Evolutionary conservation across 768 basidiomycete species (phyloP), one percentile per base, ranked within the genome.

Genomic region (Podaxis sp.): DNA sequence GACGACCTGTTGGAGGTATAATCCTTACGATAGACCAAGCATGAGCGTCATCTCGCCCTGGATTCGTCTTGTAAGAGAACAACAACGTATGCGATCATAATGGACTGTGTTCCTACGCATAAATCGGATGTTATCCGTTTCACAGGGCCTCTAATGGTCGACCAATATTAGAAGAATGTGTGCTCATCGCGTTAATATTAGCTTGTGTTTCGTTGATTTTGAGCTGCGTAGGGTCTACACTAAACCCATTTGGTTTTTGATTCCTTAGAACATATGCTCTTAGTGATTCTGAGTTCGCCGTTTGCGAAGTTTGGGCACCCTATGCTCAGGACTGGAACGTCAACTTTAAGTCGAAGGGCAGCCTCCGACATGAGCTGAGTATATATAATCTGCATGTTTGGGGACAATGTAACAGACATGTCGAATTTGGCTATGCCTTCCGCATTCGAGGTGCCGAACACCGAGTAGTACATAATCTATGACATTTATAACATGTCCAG

Each of bases 1-100:
- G 24, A 25, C 2, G 22, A 51, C 9, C 38, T 59, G 58, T 37
- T 59, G 58, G 58, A 51, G 27, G 8, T 40, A 12, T 37, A 38
- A 51, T 25, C 58, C 58, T n/a, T 8, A 22, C 15, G 22, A 37
- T 2, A 50, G 58, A 15, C 58, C 58, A 9, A 52, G 41, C 7
- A 51, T 51, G 38, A 25, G 7, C 24, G 3, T 37, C 22, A 29
- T 59, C 15, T 52, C 36, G 25, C 58, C 36, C n/a, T 59, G 58
- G 58, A 59, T 59, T 24, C 58, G 58, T 12, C 50, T 50, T 40
- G 29, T 59, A 27, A 36, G 58, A 36, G 58, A 59, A 15, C 17
- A 59, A 27, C 58, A 52, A 17, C 49, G 58, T 9, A 12, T 22
- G 24, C n/a, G 37, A 38, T 24, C 25, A 52, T 22, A 40, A 27